These are phyloP conservation scores for Citrus glauca DNA, from an alignment of 345 rosid genomes.

Conservation along the genomic window DNA sequence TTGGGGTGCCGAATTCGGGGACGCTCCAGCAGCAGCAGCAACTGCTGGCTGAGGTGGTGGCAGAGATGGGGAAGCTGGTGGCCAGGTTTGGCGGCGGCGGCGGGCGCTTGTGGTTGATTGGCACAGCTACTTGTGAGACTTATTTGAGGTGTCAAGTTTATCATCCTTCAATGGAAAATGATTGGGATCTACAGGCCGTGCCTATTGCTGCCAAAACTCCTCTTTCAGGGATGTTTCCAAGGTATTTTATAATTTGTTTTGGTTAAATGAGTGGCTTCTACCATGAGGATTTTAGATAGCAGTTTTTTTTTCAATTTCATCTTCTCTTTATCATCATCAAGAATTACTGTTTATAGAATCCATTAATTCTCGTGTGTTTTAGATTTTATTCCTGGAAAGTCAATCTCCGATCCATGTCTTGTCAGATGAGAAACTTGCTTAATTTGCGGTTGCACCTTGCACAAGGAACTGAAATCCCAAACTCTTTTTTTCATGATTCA, in stretches of 20 bases:
- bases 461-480: background rate
- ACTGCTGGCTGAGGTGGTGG: conserved; percentile 41
- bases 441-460: background rate
- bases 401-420: conserved; percentile 10
- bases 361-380: background rate
- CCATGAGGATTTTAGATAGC: background rate
- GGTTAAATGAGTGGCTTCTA: background rate
- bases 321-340: background rate
- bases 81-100: conserved; percentile 31
- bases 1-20: conserved; percentile 1
- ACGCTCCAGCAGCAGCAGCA: conserved; percentile 23
- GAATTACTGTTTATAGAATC: conserved; percentile 25
- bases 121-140: conserved; percentile 96
- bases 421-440: conserved; percentile 9
- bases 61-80: conserved; percentile 62
- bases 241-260: conserved; percentile 31
- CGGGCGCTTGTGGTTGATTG: conserved; percentile 68
- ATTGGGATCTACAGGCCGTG: conserved; percentile 94
- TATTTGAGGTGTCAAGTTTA: conserved; percentile 88
- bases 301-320: background rate
- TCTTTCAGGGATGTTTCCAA: conserved; percentile 51
- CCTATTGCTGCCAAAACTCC: conserved; percentile 73
- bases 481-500: background rate
- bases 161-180: conserved; percentile 83
- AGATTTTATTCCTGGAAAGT: conserved; percentile 15